Base-by-base conservation (phyloP, 306 rosid genomes). In the Begonia loranthoides region DNA sequence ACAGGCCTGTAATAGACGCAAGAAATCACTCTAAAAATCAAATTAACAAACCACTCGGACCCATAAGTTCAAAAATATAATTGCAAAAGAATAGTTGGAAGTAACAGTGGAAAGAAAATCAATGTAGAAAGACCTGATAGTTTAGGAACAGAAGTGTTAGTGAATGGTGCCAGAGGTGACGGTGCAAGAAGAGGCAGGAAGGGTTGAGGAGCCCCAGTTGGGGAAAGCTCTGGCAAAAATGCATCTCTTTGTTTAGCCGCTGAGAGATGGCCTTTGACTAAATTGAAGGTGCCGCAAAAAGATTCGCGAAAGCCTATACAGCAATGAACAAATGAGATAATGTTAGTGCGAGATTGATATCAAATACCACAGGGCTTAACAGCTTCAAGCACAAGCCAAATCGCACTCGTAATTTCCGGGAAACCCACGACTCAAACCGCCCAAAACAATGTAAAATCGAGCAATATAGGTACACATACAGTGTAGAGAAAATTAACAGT, bases 131-230 rank as follows among this genome's bases (percentile, higher is more conserved):
- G 15, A 90, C 97, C 97, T 85, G 95, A 90, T 70, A 90, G 63
- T 58, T 82, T 85, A 2, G 97, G 94, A 60, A 63, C 61, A 48
- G 82, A 68, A 44, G 69, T 72, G 66, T 90, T 90, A 43, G 94
- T 82, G 70, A 72, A 90, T 45, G 95, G 95, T 54, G 70, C 59
- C 73, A 90, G 44, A 8, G 99, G 95, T 45, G 95, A 86, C 38
- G 99, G 99, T 40, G 99, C 99, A 60, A 86, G 78, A 68, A 84
- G 79, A 49, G 99, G 99, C 69, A 90, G 69, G 60, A 86, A 81
- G 12, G 99, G 99, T 54, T 72, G 80, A 5, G 92, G 95, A 70
- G 87, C 52, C 57, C 70, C 83, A 41, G 68, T 65, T 9, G 95
- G 95, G 4, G 95, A 62, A 52, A 82, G 51, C 78, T 67, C 40